These are phyloP conservation scores for Aspergillus sparsus DNA, from an alignment of 495 filamentous ascomycete genomes.

Conservation along the genomic window DNA sequence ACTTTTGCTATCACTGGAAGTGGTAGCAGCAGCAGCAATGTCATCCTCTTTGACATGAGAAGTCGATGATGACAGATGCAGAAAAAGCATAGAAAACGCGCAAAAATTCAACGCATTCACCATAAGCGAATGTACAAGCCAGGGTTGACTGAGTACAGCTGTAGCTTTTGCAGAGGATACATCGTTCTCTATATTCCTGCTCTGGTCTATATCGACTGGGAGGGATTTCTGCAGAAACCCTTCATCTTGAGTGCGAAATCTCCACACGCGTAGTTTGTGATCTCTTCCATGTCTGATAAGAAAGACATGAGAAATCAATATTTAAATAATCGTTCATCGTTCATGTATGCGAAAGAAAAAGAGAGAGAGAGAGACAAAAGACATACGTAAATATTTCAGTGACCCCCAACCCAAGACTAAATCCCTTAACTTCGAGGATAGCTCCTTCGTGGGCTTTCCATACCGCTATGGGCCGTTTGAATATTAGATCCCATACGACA, in stretches of 20 bases:
- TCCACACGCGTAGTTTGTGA: conserved; percentile 84
- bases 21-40: not conserved
- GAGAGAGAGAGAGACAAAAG: not conserved
- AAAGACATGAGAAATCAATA: not conserved
- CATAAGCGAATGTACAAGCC: conserved; percentile 78
- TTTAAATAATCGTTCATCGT: too few species aligned
- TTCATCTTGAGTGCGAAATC: conserved; percentile 60
- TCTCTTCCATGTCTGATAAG: conserved; percentile 79
- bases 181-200: too few species aligned
- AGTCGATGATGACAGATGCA: conserved; percentile 12
- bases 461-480: conserved; percentile 77
- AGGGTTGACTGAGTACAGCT: conserved; percentile 59
- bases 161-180: conserved; percentile 5
- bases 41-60: too few species aligned
- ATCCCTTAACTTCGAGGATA: conserved; percentile 73
- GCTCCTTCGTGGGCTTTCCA: conserved; percentile 85
- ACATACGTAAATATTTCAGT: conserved; percentile 72
- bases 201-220: conserved; percentile 58
- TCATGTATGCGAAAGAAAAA: too few species aligned
- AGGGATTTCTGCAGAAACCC: conserved; percentile 62
- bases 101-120: conserved; percentile 98
- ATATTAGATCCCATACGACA: conserved; percentile 79
- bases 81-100: conserved; percentile 64
- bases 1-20: not conserved
- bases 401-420: conserved; percentile 43